Evolutionary conservation across 345 rosid species (phyloP).

Genomic region (Microcos paniculata): DNA sequence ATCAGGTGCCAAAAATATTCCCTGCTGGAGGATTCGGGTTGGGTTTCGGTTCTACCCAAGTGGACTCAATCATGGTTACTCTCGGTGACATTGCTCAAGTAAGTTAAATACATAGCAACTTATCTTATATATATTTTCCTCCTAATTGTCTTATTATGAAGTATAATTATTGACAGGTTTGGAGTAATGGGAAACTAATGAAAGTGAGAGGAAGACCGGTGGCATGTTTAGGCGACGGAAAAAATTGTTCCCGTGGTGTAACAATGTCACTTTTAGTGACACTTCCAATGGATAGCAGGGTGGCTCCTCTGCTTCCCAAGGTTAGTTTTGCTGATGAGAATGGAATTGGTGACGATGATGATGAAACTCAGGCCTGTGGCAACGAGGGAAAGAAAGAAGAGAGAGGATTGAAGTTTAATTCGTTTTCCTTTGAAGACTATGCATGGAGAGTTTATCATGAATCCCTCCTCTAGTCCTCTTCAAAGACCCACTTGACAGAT

Average conservation of each 20-base stretch:
- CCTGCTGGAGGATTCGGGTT: constrained; percentile 56
- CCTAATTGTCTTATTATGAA: neutral
- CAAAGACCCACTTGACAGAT: constrained; percentile 72
- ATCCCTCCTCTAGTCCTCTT: constrained; percentile 37
- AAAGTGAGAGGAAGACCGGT: constrained; percentile 69
- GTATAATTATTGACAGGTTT: constrained; percentile 45
- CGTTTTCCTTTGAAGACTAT: constrained; percentile 72
- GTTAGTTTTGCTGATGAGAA: neutral
- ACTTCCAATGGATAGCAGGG: constrained; percentile 49
- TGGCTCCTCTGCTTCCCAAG: constrained; percentile 46
- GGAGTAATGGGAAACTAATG: constrained; percentile 74
- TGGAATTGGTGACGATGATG: constrained; percentile 13
- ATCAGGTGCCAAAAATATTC: constrained; percentile 43
- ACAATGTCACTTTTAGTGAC: constrained; percentile 63
- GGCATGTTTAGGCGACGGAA: constrained; percentile 30
- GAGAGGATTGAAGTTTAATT: constrained; percentile 29
- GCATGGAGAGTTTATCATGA: constrained; percentile 80
- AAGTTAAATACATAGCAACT: constrained; percentile 16
- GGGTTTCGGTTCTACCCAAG: constrained; percentile 46
- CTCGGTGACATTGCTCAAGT: constrained; percentile 81
- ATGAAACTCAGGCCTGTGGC: constrained; percentile 17
- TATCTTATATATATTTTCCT: neutral
- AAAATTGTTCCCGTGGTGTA: constrained; percentile 21
- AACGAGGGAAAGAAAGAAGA: constrained; percentile 9
- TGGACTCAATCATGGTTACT: constrained; percentile 64